These are phyloP conservation scores for Phytopythium mirpurense DNA, from an alignment of 352 stramenopile species.

Conservation along the genomic window DNA sequence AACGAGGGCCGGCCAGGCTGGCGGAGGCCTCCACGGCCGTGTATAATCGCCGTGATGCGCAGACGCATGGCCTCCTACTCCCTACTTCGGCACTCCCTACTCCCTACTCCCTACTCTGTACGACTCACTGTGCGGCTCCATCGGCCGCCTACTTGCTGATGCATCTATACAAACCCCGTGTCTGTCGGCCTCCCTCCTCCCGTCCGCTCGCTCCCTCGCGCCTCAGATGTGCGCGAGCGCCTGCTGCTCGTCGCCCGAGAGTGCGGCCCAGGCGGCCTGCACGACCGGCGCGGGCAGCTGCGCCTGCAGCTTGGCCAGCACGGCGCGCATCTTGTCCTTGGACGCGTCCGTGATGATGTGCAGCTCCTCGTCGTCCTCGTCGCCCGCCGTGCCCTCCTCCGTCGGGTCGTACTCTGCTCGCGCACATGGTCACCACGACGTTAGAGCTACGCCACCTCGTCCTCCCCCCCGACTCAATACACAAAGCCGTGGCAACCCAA, in stretches of 20 bases:
- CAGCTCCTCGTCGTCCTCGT: conserved; percentile 63
- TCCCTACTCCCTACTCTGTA: conserved; percentile 1
- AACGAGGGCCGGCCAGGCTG: no score
- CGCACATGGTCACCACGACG: conserved; percentile 4
- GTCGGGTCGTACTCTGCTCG: conserved; percentile 52
- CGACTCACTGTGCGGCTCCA: no score
- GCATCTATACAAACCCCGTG: conserved; percentile 7
- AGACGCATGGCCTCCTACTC: conserved; percentile 2
- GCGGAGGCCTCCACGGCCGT: no score
- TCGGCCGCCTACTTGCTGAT: conserved; percentile 2
- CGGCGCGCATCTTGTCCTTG: conserved; percentile 47
- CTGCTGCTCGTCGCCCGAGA: conserved; percentile 68
- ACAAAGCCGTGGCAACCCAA: not conserved
- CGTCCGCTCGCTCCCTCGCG: not conserved
- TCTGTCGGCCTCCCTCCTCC: not conserved
- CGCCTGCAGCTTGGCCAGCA: conserved; percentile 65
- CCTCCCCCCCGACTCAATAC: no score
- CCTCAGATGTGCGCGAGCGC: conserved; percentile 57
- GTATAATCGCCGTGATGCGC: no score
- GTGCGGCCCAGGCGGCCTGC: conserved; percentile 60
- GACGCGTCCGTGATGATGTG: conserved; percentile 60
- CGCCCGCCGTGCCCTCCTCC: conserved; percentile 44
- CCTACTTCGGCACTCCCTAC: conserved; percentile 3
- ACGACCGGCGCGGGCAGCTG: conserved; percentile 54
- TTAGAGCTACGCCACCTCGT: conserved; percentile 9